Evolutionary conservation across 305 asterid genomes (phyloP).

Genomic region (Stenogyne calaminthoides): DNA sequence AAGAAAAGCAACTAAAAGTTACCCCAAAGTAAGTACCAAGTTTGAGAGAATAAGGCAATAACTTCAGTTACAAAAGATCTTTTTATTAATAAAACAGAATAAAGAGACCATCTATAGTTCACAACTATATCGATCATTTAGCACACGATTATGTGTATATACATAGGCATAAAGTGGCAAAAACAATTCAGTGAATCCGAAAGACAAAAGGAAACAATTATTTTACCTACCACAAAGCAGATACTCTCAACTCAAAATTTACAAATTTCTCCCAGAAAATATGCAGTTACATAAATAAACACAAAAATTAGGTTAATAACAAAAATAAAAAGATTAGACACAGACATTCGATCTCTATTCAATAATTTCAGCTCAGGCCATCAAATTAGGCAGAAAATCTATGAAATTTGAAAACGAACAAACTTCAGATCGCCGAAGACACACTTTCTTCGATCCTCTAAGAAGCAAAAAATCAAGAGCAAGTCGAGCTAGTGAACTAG

Average conservation of each 20-base stretch:
- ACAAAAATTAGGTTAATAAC: no score
- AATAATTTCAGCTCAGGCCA: slow-evolving; percentile 30
- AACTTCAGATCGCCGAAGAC: slow-evolving; percentile 40
- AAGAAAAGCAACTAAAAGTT: slow-evolving; percentile 48
- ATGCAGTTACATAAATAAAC: slow-evolving; percentile 8
- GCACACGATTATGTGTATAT: slow-evolving; percentile 17
- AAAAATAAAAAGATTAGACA: no score
- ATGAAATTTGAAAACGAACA: slow-evolving; percentile 5
- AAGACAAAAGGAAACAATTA: not conserved
- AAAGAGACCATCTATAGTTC: no score
- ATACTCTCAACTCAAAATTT: slow-evolving; percentile 10
- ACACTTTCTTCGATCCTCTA: slow-evolving; percentile 31
- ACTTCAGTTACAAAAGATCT: slow-evolving; percentile 21
- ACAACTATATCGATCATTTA: slow-evolving; percentile 6
- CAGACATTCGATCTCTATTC: not conserved
- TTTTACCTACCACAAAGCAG: slow-evolving; percentile 25
- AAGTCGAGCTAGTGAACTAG: no score
- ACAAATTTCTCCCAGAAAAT: not conserved
- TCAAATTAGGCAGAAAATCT: slow-evolving; percentile 19
- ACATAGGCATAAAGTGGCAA: not conserved
- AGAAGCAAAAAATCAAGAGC: no score
- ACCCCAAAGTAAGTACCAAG: slow-evolving; percentile 20
- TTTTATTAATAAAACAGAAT: slow-evolving; percentile 8
- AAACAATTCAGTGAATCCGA: slow-evolving; percentile 7
- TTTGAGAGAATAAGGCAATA: not conserved